Evolutionary conservation across 75 land plant species (phyloP), one percentile per base, ranked within the genome.

Genomic region (Pinus tabuliformis): DNA sequence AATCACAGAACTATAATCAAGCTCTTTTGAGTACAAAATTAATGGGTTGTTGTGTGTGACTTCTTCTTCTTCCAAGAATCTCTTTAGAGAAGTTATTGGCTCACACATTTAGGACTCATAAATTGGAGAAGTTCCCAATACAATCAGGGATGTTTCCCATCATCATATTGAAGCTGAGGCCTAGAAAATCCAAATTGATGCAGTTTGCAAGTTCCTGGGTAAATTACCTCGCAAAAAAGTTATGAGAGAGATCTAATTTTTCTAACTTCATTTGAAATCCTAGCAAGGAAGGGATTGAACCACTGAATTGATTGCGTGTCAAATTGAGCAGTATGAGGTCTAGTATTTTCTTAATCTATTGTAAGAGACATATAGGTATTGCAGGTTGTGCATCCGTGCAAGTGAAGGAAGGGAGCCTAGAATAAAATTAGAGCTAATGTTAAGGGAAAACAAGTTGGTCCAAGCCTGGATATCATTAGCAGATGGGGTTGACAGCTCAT

Each of bases 21-120:
- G 78, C 17, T 78, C 78, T 26, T 80, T 66, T 1, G 87, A 77
- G 63, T 78, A 87, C 3, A 90, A 80, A 68, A 83, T 76, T 22
- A 83, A 59, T 62, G 80, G 82, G 45, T 79, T 65, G 18, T n/a
- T 59, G 13, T 52, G 39, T 30, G 49, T 68, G 42, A 37, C 70
- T 16, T 33, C 21, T 66, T 68, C 68, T 66, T 68, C 68, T 59
- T 17, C 9, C 21, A 56, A 82, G 77, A 20, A 83, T 59, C 39
- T 17, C 30, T 30, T 84, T 83, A 7, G 77, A 52, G 20, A 82
- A 62, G 4, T 20, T 33, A 73, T 84, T 84, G 33, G 76, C 60
- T 18, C 73, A 18, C 5, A 84, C 30, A 16, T 59, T 13, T 26
- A 84, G 56, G 62, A 68, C 72, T 60, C 64, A 73, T 36, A 84